These are phyloP conservation scores for Colletotrichum sp. DNA, from an alignment of 2,329 filamentous ascomycete species.

Conservation along the genomic window DNA sequence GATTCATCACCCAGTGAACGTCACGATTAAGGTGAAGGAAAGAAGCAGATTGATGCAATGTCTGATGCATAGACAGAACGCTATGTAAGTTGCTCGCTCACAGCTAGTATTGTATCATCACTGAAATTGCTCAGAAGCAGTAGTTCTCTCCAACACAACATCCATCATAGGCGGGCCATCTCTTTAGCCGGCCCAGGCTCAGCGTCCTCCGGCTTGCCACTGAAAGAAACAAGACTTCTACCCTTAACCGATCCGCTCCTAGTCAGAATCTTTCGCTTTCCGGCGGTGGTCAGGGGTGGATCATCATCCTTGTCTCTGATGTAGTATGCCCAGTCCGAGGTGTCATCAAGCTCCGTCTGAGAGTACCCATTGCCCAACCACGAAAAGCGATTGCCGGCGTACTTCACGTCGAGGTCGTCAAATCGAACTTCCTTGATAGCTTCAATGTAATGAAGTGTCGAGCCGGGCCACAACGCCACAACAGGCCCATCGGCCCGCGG, in stretches of 20 bases:
- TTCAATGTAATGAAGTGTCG: slow-evolving; percentile 55
- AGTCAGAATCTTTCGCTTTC: slow-evolving; percentile 24
- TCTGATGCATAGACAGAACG: neutral
- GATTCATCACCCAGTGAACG: neutral
- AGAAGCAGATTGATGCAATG: neutral
- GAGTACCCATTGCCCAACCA: slow-evolving; percentile 50
- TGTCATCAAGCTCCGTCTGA: slow-evolving; percentile 42
- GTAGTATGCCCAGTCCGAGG: slow-evolving; percentile 44
- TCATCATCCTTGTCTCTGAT: slow-evolving; percentile 39
- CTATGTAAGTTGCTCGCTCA: neutral
- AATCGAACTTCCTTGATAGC: slow-evolving; percentile 46
- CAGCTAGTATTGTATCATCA: neutral
- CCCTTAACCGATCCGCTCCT: slow-evolving; percentile 28
- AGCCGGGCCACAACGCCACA: slow-evolving; percentile 27
- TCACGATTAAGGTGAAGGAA: neutral
- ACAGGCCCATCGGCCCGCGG: slow-evolving; percentile 19
- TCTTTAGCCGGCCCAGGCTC: neutral
- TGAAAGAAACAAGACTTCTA: slow-evolving; percentile 22
- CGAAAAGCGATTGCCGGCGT: slow-evolving; percentile 39
- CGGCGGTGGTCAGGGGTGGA: slow-evolving; percentile 27
- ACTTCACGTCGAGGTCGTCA: slow-evolving; percentile 51
- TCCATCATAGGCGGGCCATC: neutral
- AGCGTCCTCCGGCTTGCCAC: neutral
- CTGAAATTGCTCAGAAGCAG: neutral
- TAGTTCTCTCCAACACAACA: neutral